These are phyloP conservation scores for Vanderwaltozyma polyspora DNA, from an alignment of 805 yeast species.

Conservation along the genomic window DNA sequence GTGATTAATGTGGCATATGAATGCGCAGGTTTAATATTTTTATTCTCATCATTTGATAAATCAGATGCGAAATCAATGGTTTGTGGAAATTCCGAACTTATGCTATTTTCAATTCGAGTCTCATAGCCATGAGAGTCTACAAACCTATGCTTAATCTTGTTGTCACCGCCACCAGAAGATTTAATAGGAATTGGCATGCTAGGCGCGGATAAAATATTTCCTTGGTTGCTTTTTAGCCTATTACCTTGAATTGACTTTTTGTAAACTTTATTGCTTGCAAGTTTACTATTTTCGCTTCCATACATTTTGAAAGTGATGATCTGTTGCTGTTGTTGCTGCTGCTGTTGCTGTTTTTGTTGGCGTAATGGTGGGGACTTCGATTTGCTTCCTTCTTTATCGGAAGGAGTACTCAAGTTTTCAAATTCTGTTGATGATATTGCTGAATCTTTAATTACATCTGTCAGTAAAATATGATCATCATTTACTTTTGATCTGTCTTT, in stretches of 20 bases:
- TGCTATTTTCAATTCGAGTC: no score
- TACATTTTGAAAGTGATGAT: slow-evolving; percentile 26
- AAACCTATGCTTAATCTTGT: no score
- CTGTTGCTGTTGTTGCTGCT: slow-evolving; percentile 13
- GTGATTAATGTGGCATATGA: slow-evolving; percentile 97
- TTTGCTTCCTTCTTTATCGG: background rate
- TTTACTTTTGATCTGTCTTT: slow-evolving; percentile 9
- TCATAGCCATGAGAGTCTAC: no score
- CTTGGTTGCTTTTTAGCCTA: no score
- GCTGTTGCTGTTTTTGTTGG: slow-evolving; percentile 2
- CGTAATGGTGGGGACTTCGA: background rate
- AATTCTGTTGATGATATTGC: background rate
- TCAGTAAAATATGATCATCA: slow-evolving; percentile 5
- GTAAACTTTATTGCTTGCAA: slow-evolving; percentile 1
- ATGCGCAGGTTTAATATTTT: slow-evolving; percentile 84
- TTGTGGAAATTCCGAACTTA: slow-evolving; percentile 30
- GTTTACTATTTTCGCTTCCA: slow-evolving; percentile 10
- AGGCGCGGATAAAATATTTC: slow-evolving; percentile 1
- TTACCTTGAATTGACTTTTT: no score
- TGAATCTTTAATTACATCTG: slow-evolving; percentile 6
- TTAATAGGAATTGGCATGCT: background rate
- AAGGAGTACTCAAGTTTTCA: background rate
- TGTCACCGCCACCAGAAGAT: background rate
- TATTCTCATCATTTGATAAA: slow-evolving; percentile 79
- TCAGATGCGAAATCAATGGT: slow-evolving; percentile 33